Base-by-base conservation (phyloP, 2,329 filamentous ascomycete genomes). In the Herpotrichia juniperi region DNA sequence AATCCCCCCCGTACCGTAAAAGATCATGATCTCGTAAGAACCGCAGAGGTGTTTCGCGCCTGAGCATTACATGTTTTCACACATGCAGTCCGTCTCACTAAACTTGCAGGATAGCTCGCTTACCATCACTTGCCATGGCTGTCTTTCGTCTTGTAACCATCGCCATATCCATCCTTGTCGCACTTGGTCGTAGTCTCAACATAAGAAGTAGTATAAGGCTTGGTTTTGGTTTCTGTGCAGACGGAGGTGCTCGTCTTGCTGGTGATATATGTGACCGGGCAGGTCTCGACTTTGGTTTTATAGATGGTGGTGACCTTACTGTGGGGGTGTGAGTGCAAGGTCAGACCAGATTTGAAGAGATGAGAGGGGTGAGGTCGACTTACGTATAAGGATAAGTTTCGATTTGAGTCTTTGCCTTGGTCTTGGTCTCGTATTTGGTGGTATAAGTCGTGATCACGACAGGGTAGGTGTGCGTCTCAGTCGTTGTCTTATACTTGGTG, bases 181-280 rank as follows among this genome's bases (percentile, higher is more conserved):
- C 66, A 68, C 10, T 53, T 40, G 1, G 55, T 57, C 44, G 56
- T 60, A 1, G 62, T 66, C 39, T 60, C 58, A n/a, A 59, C 54
- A 3, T 40, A 30, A 1, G 54, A 49, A 19, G 57, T 56, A 2
- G 64, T 68, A 30, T 47, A 58, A 0, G 63, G 61, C 11, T 58
- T 51, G 14, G 54, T 58, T 2, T 44, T 54, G 10, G 61, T 66
- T 35, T 61, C 50, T 9, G 59, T 63, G 45, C 42, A 45, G 10
- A 64, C 44, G 3, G 52, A 51, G 5, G 43, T 45, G 2, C 35
- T 46, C 10, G 58, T 54, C 17, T 50, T 50, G 7, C 51, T 61
- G 19, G 44, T 48, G 2, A 57, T 48, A 11, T 54, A 32, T 2
- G 63, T 64, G 26, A 54, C 44, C 9, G 57, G 57, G 7, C 44